Evolutionary conservation across 2,329 filamentous ascomycete genomes (phyloP).

Genomic region (Biscogniauxia marginata): DNA sequence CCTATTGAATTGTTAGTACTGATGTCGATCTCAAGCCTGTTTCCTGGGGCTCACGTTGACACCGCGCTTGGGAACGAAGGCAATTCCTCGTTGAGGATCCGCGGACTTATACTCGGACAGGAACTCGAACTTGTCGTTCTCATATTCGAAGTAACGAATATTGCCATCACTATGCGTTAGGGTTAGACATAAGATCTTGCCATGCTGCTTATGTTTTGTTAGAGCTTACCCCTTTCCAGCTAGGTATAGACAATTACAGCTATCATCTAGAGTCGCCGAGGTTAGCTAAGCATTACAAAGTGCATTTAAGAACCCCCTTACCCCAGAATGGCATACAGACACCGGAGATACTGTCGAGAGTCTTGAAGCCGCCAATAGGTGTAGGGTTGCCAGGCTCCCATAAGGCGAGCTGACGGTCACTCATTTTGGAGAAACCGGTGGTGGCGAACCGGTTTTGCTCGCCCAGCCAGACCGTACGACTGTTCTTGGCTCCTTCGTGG

Average conservation of each 20-base stretch:
- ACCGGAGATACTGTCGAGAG: slow-evolving; percentile 92
- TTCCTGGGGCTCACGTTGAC: slow-evolving; percentile 66
- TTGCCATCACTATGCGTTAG: slow-evolving; percentile 75
- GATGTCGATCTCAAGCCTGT: not conserved
- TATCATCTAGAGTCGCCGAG: slow-evolving; percentile 62
- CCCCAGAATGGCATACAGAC: slow-evolving; percentile 99
- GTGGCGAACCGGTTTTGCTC: slow-evolving; percentile 95
- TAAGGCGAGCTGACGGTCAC: slow-evolving; percentile 89
- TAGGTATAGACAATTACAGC: slow-evolving; percentile 91
- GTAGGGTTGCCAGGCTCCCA: slow-evolving; percentile 89
- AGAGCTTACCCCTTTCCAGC: slow-evolving; percentile 86
- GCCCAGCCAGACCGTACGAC: slow-evolving; percentile 93
- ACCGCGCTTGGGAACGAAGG: slow-evolving; percentile 90
- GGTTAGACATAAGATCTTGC: slow-evolving; percentile 16
- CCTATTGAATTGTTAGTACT: slow-evolving; percentile 39
- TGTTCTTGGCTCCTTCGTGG: slow-evolving; percentile 95
- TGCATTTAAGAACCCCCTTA: slow-evolving; percentile 34
- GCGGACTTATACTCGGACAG: slow-evolving; percentile 96
- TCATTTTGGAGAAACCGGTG: slow-evolving; percentile 97
- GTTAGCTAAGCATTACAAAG: slow-evolving; percentile 20
- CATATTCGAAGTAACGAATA: slow-evolving; percentile 97
- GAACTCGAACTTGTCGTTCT: slow-evolving; percentile 98
- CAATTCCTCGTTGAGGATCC: slow-evolving; percentile 91
- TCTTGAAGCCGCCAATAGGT: slow-evolving; percentile 86
- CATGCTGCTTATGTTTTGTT: slow-evolving; percentile 2